Evolutionary conservation across 345 rosid genomes (phyloP), one percentile per base, ranked within the genome.

Genomic region (Litchi chinensis): DNA sequence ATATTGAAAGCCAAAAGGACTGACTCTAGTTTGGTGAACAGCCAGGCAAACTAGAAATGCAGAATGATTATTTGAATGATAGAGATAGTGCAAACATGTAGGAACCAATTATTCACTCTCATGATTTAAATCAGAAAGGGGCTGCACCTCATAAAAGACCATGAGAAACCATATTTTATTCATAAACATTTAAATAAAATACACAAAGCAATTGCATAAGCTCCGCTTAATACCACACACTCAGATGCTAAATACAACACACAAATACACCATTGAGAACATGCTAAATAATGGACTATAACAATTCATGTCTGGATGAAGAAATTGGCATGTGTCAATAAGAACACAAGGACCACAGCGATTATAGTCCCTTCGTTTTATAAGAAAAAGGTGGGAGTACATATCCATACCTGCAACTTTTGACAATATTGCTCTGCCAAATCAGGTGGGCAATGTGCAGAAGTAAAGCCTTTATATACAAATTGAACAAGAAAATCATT

Each of bases 381-480:
- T 60, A 60, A 22, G 28, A 60, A 60, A n/a, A 60, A 2, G 28
- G 12, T 21, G 57, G 28, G 28, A 60, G 28, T 21, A 60, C 3
- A 60, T 9, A n/a, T 21, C 28, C 28, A 3, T 85, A 93, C 98
- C 99, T 94, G 93, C 89, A 96, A 91, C 88, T 90, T 94, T 79
- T 91, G 95, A 84, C 97, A 84, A 77, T 90, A 94, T 80, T 94
- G 94, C 62, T 88, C 89, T 26, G 88, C 95, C 85, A 93, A 82
- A 83, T 90, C 89, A 75, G 74, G 95, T 66, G 92, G 94, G 77
- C 95, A 90, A 67, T 82, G 87, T 32, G 81, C 87, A 22, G 93
- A 77, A 56, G 87, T 83, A 77, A 94, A 86, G 70, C 83, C 81
- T 82, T 90, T 86, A 1, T 93, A 87, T 80, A 90, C 84, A 69